Percentiles rank a stretch among this genome's conserved stretches.
Conservation (phyloP, 176 grass and related monocot species). For the Musa beccarii region DNA sequence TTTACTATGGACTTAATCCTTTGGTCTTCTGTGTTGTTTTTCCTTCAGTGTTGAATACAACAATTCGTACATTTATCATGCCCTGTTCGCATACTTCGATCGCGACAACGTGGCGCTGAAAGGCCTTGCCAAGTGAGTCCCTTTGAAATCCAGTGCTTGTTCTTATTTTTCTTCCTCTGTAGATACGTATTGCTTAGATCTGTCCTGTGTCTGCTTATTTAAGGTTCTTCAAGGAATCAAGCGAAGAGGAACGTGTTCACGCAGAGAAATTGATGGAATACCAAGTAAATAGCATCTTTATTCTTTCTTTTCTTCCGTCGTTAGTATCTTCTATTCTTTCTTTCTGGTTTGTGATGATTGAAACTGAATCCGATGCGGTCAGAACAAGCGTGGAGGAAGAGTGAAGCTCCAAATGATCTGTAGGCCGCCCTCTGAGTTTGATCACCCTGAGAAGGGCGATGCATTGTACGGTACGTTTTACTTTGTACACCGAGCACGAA, state of each 20-base stretch:
- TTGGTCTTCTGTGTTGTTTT: no score
- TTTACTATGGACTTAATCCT: no score
- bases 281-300: not conserved
- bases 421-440: slow-evolving; percentile 27
- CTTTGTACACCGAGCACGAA: no score
- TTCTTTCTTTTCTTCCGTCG: not conserved
- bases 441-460: slow-evolving; percentile 38
- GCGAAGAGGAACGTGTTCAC: slow-evolving; percentile 35
- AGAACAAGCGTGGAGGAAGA: slow-evolving; percentile 43
- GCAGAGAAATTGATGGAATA: slow-evolving; percentile 35
- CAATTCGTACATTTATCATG: no score
- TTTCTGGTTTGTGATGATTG: not conserved
- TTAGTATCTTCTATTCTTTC: not conserved
- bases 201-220: not conserved
- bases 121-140: no score
- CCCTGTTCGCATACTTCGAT: no score
- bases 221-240: slow-evolving; percentile 39
- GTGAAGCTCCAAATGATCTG: slow-evolving; percentile 36
- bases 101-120: no score
- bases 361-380: not conserved
- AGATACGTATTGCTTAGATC: no score
- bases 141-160: no score
- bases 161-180: no score
- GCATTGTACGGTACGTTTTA: slow-evolving; percentile 29
- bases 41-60: no score